Base-by-base conservation (phyloP, 768 basidiomycete genomes). In the Trichaptum fuscoviolaceum region DNA sequence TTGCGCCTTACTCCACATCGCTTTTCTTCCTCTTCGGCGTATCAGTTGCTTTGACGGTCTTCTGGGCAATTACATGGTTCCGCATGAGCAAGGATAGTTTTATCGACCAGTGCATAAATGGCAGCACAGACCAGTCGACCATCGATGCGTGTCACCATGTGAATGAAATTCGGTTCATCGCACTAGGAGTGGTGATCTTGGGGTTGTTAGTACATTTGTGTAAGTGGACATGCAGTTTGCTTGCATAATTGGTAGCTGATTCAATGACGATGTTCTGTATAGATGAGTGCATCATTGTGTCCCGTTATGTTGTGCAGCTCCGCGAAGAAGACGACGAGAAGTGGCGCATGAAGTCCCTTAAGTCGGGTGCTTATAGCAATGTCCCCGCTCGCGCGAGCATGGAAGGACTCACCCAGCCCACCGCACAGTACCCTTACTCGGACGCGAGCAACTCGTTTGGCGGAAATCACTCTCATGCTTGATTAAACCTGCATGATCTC, bases 221-320 rank as follows among this genome's bases (percentile, higher is more conserved):
- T 61, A 34, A 25, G 59, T 61, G 24, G 15, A 3, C 15, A 61
- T 25, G 15, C 59, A 34, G 4, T 34, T 6, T 4, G 2, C 59
- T 25, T 61, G 15, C 23, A 12, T 34, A 2, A 1, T 25, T 20
- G 24, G 23, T 52, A 12, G 10, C 42, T 52, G 10, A 52, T 3
- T 20, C 15, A 12, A 12, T 52, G 42, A 12, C 20, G 30, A 30
- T 52, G 12, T 3, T 61, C 23, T 61, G 3, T 24, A 9, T 23
- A 61, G 59, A 61, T 23, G 24, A 34, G 15, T 61, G 59, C 18
- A 61, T 61, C 59, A 61, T 61, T 61, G 59, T 61, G 3, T 25
- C 59, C 23, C 59, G 59, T 20, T 61, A 61, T 34, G 59, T 61
- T 34, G 30, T 61, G 6, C 59, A 61, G 59, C 59, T 61, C 2